Conservation (phyloP, 2,329 filamentous ascomycete species). For the Apiospora koreana region DNA sequence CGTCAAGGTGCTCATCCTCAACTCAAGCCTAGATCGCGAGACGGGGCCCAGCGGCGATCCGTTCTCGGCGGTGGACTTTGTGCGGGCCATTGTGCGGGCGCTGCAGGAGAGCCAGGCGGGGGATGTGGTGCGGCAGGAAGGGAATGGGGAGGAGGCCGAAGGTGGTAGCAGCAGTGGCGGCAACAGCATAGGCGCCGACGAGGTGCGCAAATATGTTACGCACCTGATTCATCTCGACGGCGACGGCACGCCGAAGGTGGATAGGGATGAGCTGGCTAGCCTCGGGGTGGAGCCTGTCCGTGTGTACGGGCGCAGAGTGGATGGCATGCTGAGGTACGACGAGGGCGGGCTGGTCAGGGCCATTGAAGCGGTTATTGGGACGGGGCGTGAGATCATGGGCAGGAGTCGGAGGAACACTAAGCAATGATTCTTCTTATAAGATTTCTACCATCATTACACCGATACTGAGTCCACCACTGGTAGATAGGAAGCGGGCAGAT, state of each 20-base stretch:
- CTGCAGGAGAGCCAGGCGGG: conserved; percentile 68
- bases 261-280: conserved; percentile 61
- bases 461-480: too few species aligned
- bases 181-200: conserved; percentile 26
- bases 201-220: conserved; percentile 71
- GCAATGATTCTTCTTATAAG: not conserved
- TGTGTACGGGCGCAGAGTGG: conserved; percentile 69
- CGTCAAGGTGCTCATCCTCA: conserved; percentile 81
- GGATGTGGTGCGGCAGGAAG: not conserved
- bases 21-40: conserved; percentile 82
- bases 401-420: conserved; percentile 47
- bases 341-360: conserved; percentile 72
- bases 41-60: conserved; percentile 69
- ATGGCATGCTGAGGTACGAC: conserved; percentile 69
- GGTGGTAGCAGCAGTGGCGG: not conserved
- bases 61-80: conserved; percentile 78
- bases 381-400: conserved; percentile 40
- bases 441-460: too few species aligned
- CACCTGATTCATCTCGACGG: conserved; percentile 82
- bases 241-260: conserved; percentile 67
- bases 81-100: conserved; percentile 75
- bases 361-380: conserved; percentile 74
- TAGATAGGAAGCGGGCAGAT: not conserved
- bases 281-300: conserved; percentile 77
- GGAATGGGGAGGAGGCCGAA: not conserved